Percentiles rank a stretch among this genome's conserved stretches.
phyloP scores from a whole-genome alignment of 495 filamentous ascomycete genomes.

The Tuber indicum region DNA sequence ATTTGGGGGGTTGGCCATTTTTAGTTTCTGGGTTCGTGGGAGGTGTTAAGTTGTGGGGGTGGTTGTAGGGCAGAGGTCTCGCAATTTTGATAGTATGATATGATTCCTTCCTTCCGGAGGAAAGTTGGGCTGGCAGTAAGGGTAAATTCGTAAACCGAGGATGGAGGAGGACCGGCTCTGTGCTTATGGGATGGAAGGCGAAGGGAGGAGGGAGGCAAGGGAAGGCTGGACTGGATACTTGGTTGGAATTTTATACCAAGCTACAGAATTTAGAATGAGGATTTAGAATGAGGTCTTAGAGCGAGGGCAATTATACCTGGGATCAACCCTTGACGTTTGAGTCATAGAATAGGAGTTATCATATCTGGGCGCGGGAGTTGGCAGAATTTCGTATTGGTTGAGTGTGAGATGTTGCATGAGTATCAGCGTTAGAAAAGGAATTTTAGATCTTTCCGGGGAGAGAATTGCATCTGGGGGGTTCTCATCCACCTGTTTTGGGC shows the following conservation, averaged over 20 bases:
- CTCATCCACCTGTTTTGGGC: too few relatives aligned
- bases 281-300: background rate
- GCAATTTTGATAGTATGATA: background rate
- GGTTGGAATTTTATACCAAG: background rate
- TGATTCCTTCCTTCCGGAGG: background rate
- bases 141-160: background rate
- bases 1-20: background rate
- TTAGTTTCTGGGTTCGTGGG: background rate
- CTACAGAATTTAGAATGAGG: background rate
- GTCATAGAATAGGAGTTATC: background rate
- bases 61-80: background rate
- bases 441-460: too few relatives aligned
- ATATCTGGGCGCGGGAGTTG: background rate
- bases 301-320: background rate
- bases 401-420: background rate
- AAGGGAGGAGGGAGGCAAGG: background rate
- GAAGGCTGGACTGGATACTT: background rate
- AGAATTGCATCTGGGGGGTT: too few relatives aligned
- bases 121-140: background rate
- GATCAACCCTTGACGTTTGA: background rate
- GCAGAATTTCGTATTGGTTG: background rate
- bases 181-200: background rate
- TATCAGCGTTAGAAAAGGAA: background rate
- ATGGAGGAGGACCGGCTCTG: background rate
- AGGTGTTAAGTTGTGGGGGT: background rate